These are phyloP conservation scores for Tetrastigma voinierianum DNA, from an alignment of 164 flowering plant genomes.

Conservation along the genomic window DNA sequence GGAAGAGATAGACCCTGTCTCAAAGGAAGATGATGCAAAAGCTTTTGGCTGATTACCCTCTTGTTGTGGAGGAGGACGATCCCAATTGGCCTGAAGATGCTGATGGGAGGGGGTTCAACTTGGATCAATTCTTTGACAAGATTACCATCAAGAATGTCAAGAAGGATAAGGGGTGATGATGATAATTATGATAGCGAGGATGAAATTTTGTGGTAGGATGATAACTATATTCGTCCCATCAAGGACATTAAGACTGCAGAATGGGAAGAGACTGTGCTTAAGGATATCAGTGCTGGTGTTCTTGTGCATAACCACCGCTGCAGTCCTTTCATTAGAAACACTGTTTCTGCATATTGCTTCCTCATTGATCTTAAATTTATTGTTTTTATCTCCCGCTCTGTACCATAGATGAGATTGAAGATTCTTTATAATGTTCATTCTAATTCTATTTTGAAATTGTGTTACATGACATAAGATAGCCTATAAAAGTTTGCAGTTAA, in stretches of 20 bases:
- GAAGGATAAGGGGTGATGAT: conserved; percentile 69
- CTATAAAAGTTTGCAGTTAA: too few species aligned
- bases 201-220: conserved; percentile 89
- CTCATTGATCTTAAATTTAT: too few species aligned
- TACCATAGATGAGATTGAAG: neutral
- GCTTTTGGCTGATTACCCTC: conserved; percentile 84
- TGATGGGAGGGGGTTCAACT: conserved; percentile 87
- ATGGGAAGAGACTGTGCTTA: conserved; percentile 93
- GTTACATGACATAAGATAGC: too few species aligned
- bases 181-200: conserved; percentile 74
- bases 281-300: conserved; percentile 87
- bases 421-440: too few species aligned
- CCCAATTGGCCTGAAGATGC: conserved; percentile 96
- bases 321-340: too few species aligned
- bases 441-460: too few species aligned
- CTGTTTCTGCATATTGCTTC: too few species aligned
- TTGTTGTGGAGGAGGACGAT: conserved; percentile 93
- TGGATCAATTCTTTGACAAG: conserved; percentile 82
- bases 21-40: conserved; percentile 54
- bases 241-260: conserved; percentile 70
- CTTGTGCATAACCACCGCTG: conserved; percentile 94
- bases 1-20: conserved; percentile 64
- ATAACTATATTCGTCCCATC: conserved; percentile 82
- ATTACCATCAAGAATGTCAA: conserved; percentile 75
- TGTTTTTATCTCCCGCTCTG: neutral